Evolutionary conservation across 2,329 filamentous ascomycete species (phyloP), one percentile per base, ranked within the genome.

Genomic region (Paecilomyces formosus): DNA sequence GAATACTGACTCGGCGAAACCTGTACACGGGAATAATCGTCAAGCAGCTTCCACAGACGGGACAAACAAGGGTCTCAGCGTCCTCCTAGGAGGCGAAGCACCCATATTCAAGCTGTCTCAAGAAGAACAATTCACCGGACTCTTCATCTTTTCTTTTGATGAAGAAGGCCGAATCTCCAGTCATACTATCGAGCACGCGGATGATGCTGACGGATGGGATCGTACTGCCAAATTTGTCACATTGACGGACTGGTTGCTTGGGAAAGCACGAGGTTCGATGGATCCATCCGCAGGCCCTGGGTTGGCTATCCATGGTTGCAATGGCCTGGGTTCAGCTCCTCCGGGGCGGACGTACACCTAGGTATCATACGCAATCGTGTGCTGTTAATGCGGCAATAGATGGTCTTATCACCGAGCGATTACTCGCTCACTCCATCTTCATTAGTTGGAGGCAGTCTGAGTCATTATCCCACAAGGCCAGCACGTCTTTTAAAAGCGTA

Each of bases 91-190:
- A 12, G 81, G 84, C 55, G 79, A 82, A 18, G 74, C 80, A 64
- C 74, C 74, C 2, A 77, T 79, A 24, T 77, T 79, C 65, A 74
- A 75, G 30, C 64, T 77, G 5, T 82, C 84, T 58, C 82, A 84
- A 55, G 83, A 84, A 61, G 88, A 89, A 68, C 88, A 92, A 68
- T 97, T 97, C 66, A 90, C 87, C 1, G 94, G 94, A 0, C 75
- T 97, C 11, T 99, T 97, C 74, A 88, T 96, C 60, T 99, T 99
- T 72, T 90, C 96, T 64, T 99, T 99, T 71, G 94, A 97, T 69
- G 81, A 85, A 53, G 84, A 96, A 66, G 94, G 94, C 1, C 82
- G 91, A 62, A 85, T 99, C 35, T 76, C 89, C 54, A 91, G 85
- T 65, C 94, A 97, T 73, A 96, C 90, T 0, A 97, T 99, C 68